Conservation (phyloP, 106 monocot genomes). For the Dioscorea alata region DNA sequence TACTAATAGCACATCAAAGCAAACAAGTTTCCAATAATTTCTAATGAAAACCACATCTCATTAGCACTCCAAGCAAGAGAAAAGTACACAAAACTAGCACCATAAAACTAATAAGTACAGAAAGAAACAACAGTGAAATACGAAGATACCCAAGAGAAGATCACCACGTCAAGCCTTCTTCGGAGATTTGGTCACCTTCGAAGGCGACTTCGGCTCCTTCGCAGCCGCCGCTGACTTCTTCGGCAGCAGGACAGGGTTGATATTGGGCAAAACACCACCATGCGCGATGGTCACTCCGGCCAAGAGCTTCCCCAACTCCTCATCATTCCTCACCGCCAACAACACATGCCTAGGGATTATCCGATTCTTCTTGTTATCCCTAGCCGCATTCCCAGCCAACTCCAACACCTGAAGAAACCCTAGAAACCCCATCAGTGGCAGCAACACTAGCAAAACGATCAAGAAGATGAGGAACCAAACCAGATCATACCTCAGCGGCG, state of each 20-base stretch:
- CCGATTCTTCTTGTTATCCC: conserved; percentile 61
- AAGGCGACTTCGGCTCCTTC: conserved; percentile 36
- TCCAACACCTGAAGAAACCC: conserved; percentile 29
- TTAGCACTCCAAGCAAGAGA: too few species aligned
- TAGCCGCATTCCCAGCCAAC: conserved; percentile 48
- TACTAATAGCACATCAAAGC: too few species aligned
- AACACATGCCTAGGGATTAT: conserved; percentile 51
- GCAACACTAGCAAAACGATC: too few species aligned
- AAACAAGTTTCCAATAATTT: too few species aligned
- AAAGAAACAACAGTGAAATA: too few species aligned
- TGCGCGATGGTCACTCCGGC: conserved; percentile 48
- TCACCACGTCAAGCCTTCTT: conserved; percentile 38
- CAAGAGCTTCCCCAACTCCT: conserved; percentile 52
- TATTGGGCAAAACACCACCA: conserved; percentile 41
- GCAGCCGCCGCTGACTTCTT: conserved; percentile 35
- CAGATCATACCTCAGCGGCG: conserved; percentile 43
- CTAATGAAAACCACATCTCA: too few species aligned
- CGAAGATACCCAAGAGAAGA: too few species aligned
- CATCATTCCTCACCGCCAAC: conserved; percentile 52
- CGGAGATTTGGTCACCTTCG: conserved; percentile 44
- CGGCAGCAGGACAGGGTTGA: conserved; percentile 49
- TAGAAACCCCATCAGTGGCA: not conserved
- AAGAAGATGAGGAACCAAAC: too few species aligned
- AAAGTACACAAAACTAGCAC: too few species aligned
- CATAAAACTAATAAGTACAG: too few species aligned